Base-by-base conservation (phyloP, 2,329 filamentous ascomycete species). In the Paecilomyces sp. region DNA sequence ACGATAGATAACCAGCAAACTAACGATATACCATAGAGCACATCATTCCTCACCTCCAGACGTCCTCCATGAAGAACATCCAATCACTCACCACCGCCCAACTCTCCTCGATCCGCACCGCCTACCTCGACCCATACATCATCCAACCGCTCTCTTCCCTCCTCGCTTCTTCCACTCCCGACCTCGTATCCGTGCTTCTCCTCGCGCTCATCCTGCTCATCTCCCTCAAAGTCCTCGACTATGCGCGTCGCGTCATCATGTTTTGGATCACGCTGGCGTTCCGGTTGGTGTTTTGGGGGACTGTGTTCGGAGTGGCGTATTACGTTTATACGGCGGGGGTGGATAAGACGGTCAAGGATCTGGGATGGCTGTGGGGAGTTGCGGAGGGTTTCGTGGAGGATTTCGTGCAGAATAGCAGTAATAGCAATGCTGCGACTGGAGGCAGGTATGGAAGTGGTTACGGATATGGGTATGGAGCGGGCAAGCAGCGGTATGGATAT, bases 261-360 rank as follows among this genome's bases (percentile, higher is more conserved):
- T 95, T 87, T 78, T 91, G 91, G 85, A 84, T 91, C 57, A 79
- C 83, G n/a, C 70, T 96, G 58, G 80, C 81, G 11, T 72, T 90
- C 63, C 77, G 83, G 25, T 65, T 91, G 51, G 72, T 83, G 1
- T 85, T 91, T 63, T 94, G 86, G 85, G 82, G 81, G 1, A 71
- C 77, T 1, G 65, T 92, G 2, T 75, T 81, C 3, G 79, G 80
- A 0, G 51, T 86, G 0, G 79, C 80, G 0, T 77, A 86, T 18
- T 80, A 82, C 61, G 79, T 88, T 3, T 88, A 82, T 62, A 65
- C 60, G 22, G 67, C 71, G 11, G 76, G 76, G 0, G 57, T 67
- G 56, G 72, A 73, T 56, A 69, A 67, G 57, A 70, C 74, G 0
- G 61, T 65, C n/a, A 61, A 62, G 25, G 74, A 76, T 61, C 53